phyloP scores from a whole-genome alignment of 2,329 filamentous ascomycete species.

The Epichloe scottii region DNA sequence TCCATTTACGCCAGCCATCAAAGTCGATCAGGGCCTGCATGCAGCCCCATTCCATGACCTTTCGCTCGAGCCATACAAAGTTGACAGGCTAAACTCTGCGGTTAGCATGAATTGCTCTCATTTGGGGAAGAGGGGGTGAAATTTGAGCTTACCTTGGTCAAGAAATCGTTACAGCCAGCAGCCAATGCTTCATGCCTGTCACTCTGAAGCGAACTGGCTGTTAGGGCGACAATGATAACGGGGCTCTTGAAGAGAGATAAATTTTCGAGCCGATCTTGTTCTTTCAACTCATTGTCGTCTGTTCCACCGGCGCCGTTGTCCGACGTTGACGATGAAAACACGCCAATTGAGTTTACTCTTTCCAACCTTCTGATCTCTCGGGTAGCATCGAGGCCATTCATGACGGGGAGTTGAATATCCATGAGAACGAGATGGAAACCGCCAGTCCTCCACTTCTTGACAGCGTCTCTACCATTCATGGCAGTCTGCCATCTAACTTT shows the following conservation, averaged over 20 bases:
- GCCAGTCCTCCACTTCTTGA: constrained; percentile 82
- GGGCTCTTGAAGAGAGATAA: constrained; percentile 78
- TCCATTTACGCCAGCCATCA: constrained; percentile 96
- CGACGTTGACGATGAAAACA: constrained; percentile 66
- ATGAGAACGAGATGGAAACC: constrained; percentile 95
- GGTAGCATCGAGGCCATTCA: constrained; percentile 90
- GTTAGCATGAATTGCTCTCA: neutral
- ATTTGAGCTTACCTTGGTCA: constrained; percentile 65
- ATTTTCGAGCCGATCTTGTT: constrained; percentile 58
- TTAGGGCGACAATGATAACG: constrained; percentile 94
- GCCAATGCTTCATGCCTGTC: constrained; percentile 91
- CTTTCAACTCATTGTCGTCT: constrained; percentile 35
- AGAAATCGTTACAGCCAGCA: constrained; percentile 93
- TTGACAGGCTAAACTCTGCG: constrained; percentile 67
- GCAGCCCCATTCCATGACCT: constrained; percentile 98
- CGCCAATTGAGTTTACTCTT: constrained; percentile 81
- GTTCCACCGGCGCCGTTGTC: constrained; percentile 34
- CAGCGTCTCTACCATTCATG: constrained; percentile 86
- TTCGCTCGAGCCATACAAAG: constrained; percentile 92
- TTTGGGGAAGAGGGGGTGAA: neutral
- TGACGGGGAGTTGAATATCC: constrained; percentile 95
- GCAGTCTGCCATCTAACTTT: constrained; percentile 97
- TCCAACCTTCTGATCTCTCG: constrained; percentile 88
- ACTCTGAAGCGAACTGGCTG: constrained; percentile 85
- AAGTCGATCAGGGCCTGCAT: constrained; percentile 99